phyloP scores from a whole-genome alignment of 2,329 filamentous ascomycete species.

The Alternaria brassicicola region DNA sequence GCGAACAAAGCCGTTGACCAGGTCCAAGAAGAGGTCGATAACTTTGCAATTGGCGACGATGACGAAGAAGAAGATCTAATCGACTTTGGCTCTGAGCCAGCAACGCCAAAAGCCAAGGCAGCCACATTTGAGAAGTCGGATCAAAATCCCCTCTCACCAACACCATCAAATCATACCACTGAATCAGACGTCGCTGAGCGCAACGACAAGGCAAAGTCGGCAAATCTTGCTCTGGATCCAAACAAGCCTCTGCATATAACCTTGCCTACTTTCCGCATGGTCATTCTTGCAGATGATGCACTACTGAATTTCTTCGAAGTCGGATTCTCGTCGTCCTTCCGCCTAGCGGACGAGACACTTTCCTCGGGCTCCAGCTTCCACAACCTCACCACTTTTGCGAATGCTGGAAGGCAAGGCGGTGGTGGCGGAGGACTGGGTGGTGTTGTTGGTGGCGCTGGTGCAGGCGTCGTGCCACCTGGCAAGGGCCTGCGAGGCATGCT shows the following conservation, averaged over 20 bases:
- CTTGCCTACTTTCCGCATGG: slow-evolving; percentile 97
- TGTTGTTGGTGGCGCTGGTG: slow-evolving; percentile 52
- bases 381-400: slow-evolving; percentile 85
- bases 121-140: slow-evolving; percentile 40
- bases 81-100: slow-evolving; percentile 56
- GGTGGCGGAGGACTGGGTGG: slow-evolving; percentile 50
- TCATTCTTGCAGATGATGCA: slow-evolving; percentile 92
- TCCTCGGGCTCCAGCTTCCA: slow-evolving; percentile 62
- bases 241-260: slow-evolving; percentile 94
- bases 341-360: slow-evolving; percentile 71
- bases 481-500: slow-evolving; percentile 89
- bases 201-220: slow-evolving; percentile 68
- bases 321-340: slow-evolving; percentile 91
- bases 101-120: slow-evolving; percentile 38
- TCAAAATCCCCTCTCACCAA: slow-evolving; percentile 35
- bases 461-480: slow-evolving; percentile 65
- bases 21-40: slow-evolving; percentile 50
- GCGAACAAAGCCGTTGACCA: slow-evolving; percentile 42
- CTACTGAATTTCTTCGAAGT: slow-evolving; percentile 98
- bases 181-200: slow-evolving; percentile 40
- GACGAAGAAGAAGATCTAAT: slow-evolving; percentile 71
- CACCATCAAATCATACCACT: slow-evolving; percentile 29
- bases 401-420: slow-evolving; percentile 59
- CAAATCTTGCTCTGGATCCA: slow-evolving; percentile 90
- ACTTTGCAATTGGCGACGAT: slow-evolving; percentile 73